Conservation (phyloP, 345 rosid genomes). For the Geranium brycei region DNA sequence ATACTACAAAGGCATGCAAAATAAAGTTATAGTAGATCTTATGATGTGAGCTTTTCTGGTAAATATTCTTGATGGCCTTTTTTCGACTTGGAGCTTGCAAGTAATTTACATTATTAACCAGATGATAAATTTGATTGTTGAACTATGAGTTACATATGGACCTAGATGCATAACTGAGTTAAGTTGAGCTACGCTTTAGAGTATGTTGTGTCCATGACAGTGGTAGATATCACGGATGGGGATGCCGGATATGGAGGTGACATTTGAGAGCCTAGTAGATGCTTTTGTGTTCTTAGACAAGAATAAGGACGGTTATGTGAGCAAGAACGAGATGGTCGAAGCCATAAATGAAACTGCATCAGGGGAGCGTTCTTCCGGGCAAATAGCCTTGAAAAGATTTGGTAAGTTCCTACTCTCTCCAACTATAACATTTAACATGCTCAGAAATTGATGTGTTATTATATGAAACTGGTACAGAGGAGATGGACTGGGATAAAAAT, state of each 20-base stretch:
- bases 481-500: conserved; percentile 99
- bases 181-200: neutral
- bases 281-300: conserved; percentile 82
- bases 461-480: conserved; percentile 40
- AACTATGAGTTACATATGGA: neutral
- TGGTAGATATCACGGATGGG: conserved; percentile 51
- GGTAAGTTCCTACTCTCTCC: conserved; percentile 32
- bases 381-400: conserved; percentile 85
- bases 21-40: too few species aligned
- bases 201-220: conserved; percentile 29
- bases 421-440: too few species aligned
- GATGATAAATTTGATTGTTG: neutral
- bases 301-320: conserved; percentile 79
- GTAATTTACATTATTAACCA: neutral
- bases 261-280: conserved; percentile 72
- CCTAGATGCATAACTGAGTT: too few species aligned
- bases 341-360: conserved; percentile 65
- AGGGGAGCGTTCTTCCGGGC: conserved; percentile 79
- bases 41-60: too few species aligned
- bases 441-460: neutral
- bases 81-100: neutral
- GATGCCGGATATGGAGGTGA: conserved; percentile 66
- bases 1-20: too few species aligned
- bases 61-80: neutral
- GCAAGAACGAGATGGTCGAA: conserved; percentile 76